Evolutionary conservation across 2,329 filamentous ascomycete species (phyloP).

Genomic region (Aspergillus sp.): DNA sequence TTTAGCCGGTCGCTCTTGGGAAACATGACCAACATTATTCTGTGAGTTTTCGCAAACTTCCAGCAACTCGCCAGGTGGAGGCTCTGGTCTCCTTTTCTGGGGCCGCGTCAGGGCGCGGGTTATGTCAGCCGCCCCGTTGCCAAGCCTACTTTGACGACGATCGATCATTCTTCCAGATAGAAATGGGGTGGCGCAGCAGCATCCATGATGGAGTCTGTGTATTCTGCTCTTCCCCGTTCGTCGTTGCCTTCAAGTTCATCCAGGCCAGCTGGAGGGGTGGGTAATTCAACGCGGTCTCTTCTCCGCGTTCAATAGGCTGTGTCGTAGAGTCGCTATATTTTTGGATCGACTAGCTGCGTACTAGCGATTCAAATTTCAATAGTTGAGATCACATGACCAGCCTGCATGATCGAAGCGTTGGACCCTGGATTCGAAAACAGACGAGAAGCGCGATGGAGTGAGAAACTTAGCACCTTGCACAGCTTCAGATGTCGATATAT

Average conservation of each 20-base stretch:
- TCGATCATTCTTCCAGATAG: background rate
- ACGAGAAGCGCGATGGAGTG: background rate
- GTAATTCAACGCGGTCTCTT: background rate
- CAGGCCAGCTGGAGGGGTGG: background rate
- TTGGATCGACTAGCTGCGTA: background rate
- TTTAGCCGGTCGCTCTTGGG: background rate
- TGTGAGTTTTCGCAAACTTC: background rate
- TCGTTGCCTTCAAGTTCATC: background rate
- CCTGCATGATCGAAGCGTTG: background rate
- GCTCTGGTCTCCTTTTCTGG: slow-evolving; percentile 6
- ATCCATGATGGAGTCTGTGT: background rate
- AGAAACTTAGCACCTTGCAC: no score
- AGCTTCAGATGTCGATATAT: background rate
- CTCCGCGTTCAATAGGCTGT: background rate
- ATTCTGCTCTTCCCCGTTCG: background rate
- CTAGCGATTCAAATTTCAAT: background rate
- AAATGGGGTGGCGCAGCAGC: background rate
- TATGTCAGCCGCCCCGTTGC: slow-evolving; percentile 8
- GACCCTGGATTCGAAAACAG: background rate
- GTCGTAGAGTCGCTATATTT: background rate
- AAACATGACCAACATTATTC: background rate
- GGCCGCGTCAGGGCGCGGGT: slow-evolving; percentile 1
- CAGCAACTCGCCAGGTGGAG: background rate
- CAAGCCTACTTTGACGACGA: background rate
- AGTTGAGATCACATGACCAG: background rate